phyloP scores from a whole-genome alignment of 2,329 filamentous ascomycete species.

The Botrytis hyacinthi region DNA sequence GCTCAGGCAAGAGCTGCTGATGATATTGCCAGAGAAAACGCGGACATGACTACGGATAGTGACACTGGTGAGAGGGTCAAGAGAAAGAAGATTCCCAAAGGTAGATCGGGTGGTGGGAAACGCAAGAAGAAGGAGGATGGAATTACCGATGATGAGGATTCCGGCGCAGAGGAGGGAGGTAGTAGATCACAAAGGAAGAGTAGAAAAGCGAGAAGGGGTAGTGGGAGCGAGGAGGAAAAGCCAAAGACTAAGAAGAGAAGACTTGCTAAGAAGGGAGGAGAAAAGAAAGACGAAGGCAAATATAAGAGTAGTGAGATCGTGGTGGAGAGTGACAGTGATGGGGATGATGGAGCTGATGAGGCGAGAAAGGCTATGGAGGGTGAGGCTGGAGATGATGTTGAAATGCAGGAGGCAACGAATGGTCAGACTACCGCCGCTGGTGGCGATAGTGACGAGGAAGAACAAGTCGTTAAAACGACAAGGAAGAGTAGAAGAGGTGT shows the following conservation, averaged over 20 bases:
- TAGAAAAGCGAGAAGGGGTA: conserved; percentile 32
- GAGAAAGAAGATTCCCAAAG: conserved; percentile 63
- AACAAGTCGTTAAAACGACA: conserved; percentile 28
- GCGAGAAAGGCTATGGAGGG: conserved; percentile 30
- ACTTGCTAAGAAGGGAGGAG: conserved; percentile 35
- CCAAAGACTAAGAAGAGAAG: conserved; percentile 40
- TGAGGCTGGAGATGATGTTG: conserved; percentile 25
- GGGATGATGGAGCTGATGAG: conserved; percentile 35
- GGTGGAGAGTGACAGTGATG: conserved; percentile 39
- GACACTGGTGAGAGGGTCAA: conserved; percentile 81
- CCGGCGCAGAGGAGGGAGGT: conserved; percentile 30
- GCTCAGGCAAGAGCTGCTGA: conserved; percentile 71
- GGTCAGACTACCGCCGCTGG: background rate
- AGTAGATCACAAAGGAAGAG: conserved; percentile 10
- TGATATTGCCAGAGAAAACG: conserved; percentile 65
- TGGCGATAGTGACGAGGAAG: conserved; percentile 32
- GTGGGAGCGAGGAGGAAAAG: conserved; percentile 39
- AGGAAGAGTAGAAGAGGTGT: conserved; percentile 35
- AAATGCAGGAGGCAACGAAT: conserved; percentile 24
- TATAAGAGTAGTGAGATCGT: conserved; percentile 40
- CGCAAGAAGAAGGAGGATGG: conserved; percentile 44
- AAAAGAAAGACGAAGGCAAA: conserved; percentile 36
- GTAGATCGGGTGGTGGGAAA: conserved; percentile 43
- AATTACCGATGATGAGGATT: conserved; percentile 38
- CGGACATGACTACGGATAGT: conserved; percentile 76